phyloP scores from a whole-genome alignment of 2,329 filamentous ascomycete genomes.

The Phyllosticta paracitricarpa region DNA sequence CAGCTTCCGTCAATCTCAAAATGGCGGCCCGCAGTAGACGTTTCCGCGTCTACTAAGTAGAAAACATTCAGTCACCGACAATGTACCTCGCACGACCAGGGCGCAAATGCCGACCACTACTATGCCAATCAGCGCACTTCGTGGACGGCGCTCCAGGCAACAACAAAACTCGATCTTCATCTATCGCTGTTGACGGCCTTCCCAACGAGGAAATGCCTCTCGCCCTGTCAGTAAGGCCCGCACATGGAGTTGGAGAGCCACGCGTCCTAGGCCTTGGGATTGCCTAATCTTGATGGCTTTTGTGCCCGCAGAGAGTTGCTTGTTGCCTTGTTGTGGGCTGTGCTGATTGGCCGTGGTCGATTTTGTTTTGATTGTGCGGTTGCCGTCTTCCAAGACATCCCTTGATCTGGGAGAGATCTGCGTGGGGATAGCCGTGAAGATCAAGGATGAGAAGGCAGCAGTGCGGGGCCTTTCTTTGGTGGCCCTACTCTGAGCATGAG shows the following conservation, averaged over 20 bases:
- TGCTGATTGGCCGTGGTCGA: not conserved
- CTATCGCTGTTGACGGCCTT: not conserved
- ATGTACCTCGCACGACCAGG: not conserved
- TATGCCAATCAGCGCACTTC: not conserved
- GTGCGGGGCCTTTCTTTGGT: not conserved
- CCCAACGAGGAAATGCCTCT: not conserved
- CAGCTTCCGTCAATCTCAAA: not conserved
- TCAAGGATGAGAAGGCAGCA: not conserved
- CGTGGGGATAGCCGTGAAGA: not conserved
- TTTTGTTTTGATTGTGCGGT: not conserved
- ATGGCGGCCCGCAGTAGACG: not conserved
- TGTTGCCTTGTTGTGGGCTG: not conserved
- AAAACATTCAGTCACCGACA: not conserved
- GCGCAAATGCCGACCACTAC: not conserved
- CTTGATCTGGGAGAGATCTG: not conserved
- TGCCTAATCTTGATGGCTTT: not conserved
- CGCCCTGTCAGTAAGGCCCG: not conserved
- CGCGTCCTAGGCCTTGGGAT: not conserved
- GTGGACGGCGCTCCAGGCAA: not conserved
- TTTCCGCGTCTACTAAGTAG: not conserved
- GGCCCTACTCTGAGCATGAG: not conserved
- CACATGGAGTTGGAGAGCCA: not conserved
- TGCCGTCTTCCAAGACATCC: not conserved
- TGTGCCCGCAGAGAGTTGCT: not conserved
- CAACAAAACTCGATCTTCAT: not conserved